Conservation (phyloP, 371 early-diverging fungal genomes). For the Mortierella sp. region DNA sequence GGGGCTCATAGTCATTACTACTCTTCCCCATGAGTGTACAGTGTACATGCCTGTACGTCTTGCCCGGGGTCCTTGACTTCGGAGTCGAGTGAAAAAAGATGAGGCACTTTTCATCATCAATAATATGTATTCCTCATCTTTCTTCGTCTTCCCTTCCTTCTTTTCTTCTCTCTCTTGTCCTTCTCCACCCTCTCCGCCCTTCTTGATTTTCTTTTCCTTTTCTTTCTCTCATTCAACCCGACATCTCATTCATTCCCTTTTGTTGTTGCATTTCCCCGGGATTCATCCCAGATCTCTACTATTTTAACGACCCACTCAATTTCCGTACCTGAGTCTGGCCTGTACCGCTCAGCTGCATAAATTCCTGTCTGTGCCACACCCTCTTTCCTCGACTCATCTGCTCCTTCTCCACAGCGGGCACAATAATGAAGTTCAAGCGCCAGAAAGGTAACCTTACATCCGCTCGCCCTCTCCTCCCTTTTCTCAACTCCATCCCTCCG, state of each 20-base stretch:
- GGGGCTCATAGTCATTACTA: neutral
- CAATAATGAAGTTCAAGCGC: conserved; percentile 39
- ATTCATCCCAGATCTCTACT: neutral
- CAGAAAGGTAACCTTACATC: conserved; percentile 31
- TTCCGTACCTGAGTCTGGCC: neutral
- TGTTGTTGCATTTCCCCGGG: neutral
- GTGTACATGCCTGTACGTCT: neutral
- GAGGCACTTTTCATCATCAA: neutral
- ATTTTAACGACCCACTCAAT: conserved; percentile 2
- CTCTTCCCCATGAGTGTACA: neutral
- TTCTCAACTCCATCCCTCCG: neutral
- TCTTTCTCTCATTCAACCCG: neutral
- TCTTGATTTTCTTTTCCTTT: neutral
- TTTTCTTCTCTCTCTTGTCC: neutral
- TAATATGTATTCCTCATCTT: neutral
- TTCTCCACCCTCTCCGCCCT: neutral
- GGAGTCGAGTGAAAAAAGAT: neutral
- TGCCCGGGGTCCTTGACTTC: neutral
- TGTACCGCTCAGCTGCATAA: neutral
- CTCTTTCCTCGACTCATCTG: neutral
- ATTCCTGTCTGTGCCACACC: neutral
- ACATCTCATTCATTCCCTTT: neutral
- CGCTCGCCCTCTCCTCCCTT: no score
- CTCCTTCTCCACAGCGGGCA: neutral
- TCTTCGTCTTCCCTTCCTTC: neutral